Evolutionary conservation across 306 rosid genomes (phyloP).

Genomic region (Vicia villosa): DNA sequence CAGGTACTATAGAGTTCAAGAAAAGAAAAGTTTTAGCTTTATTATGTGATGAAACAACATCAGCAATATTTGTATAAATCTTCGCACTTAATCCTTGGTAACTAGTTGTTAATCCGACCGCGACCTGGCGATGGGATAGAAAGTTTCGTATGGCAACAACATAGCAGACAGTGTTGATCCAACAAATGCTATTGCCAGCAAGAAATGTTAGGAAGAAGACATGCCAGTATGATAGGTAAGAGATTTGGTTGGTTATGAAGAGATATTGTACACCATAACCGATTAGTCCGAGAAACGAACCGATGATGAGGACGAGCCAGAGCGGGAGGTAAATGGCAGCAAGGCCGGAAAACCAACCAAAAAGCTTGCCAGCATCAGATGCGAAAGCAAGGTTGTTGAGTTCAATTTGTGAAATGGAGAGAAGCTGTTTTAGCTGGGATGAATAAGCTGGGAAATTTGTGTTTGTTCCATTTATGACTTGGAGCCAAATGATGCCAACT

Average conservation of each 20-base stretch:
- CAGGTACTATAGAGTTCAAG: slow-evolving; percentile 65
- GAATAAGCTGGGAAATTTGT: slow-evolving; percentile 88
- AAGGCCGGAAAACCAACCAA: slow-evolving; percentile 76
- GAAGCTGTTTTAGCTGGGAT: slow-evolving; percentile 66
- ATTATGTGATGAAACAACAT: slow-evolving; percentile 36
- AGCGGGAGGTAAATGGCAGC: slow-evolving; percentile 74
- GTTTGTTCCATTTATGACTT: slow-evolving; percentile 87
- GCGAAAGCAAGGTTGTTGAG: slow-evolving; percentile 95
- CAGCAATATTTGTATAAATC: slow-evolving; percentile 62
- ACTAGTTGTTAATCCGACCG: slow-evolving; percentile 73
- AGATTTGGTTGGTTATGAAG: slow-evolving; percentile 55
- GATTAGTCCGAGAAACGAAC: slow-evolving; percentile 69
- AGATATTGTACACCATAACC: slow-evolving; percentile 89
- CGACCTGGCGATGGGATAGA: slow-evolving; percentile 48
- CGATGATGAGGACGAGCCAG: slow-evolving; percentile 80
- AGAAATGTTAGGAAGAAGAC: slow-evolving; percentile 67
- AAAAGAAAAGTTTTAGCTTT: slow-evolving; percentile 61
- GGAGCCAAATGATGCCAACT: slow-evolving; percentile 83
- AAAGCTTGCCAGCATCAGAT: slow-evolving; percentile 82
- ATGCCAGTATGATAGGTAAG: slow-evolving; percentile 57
- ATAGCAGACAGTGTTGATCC: slow-evolving; percentile 89
- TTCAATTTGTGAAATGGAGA: slow-evolving; percentile 73
- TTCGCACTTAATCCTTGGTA: slow-evolving; percentile 88
- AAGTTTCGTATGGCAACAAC: slow-evolving; percentile 66
- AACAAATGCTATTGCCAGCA: slow-evolving; percentile 90